phyloP scores from a whole-genome alignment of 148 eudicot genomes.

The Silene uniflora region DNA sequence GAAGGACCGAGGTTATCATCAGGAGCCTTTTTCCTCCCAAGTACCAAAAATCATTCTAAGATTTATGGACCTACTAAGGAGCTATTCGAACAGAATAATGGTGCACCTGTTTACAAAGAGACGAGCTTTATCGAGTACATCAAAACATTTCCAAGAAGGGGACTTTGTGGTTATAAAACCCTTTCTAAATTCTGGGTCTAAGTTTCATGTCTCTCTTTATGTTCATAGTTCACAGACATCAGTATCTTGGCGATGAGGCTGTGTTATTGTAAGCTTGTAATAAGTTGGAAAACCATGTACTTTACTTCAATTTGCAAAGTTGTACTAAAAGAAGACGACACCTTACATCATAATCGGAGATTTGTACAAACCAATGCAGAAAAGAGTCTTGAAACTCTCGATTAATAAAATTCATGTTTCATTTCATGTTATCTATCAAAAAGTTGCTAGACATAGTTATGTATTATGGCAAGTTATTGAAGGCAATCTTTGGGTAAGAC shows the following conservation, averaged over 20 bases:
- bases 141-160: slow-evolving; percentile 12
- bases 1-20: slow-evolving; percentile 4
- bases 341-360: background rate
- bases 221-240: too few species aligned
- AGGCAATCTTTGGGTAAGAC: too few species aligned
- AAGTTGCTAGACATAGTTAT: too few species aligned
- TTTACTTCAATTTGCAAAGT: background rate
- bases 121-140: slow-evolving; percentile 15
- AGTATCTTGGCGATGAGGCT: background rate
- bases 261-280: background rate
- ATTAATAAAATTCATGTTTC: too few species aligned
- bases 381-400: too few species aligned
- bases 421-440: too few species aligned
- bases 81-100: background rate
- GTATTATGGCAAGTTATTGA: too few species aligned
- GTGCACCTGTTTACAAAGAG: slow-evolving; percentile 7
- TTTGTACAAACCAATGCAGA: background rate
- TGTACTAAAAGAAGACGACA: background rate
- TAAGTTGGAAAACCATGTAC: background rate
- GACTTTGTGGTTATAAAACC: slow-evolving; percentile 15
- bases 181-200: slow-evolving; percentile 15
- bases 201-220: too few species aligned
- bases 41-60: slow-evolving; percentile 9
- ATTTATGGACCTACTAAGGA: slow-evolving; percentile 4
- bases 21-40: slow-evolving; percentile 15